Conservation (phyloP, 2,329 filamentous ascomycete species). For the Fusarium liriodendri region DNA sequence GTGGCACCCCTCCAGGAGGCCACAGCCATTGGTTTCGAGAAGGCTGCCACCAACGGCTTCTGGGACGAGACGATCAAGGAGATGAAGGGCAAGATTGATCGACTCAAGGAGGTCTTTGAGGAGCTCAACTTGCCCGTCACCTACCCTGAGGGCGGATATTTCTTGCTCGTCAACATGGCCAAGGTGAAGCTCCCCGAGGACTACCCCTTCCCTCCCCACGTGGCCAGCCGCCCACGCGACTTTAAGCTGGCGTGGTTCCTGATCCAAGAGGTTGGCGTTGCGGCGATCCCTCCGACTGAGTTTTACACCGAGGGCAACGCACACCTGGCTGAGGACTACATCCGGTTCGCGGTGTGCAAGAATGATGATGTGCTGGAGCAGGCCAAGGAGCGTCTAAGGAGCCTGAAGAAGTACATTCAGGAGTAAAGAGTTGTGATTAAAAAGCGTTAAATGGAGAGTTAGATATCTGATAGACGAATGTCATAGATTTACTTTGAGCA, state of each 20-base stretch:
- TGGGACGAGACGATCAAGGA: slow-evolving; percentile 86
- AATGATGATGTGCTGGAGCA: slow-evolving; percentile 85
- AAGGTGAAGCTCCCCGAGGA: slow-evolving; percentile 85
- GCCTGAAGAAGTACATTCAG: slow-evolving; percentile 76
- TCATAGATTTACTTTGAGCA: slow-evolving; percentile 12
- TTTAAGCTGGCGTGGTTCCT: slow-evolving; percentile 97
- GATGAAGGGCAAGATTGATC: slow-evolving; percentile 90
- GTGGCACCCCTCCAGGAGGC: slow-evolving; percentile 96
- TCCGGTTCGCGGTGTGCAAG: slow-evolving; percentile 97
- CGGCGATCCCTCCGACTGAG: slow-evolving; percentile 95
- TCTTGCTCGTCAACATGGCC: slow-evolving; percentile 92
- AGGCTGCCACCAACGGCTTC: slow-evolving; percentile 86
- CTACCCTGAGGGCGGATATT: slow-evolving; percentile 96
- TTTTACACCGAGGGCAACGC: slow-evolving; percentile 92
- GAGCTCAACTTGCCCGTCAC: slow-evolving; percentile 85
- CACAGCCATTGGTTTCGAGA: slow-evolving; percentile 91
- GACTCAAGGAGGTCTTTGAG: slow-evolving; percentile 84
- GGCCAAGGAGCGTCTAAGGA: slow-evolving; percentile 80
- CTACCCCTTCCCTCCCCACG: slow-evolving; percentile 91
- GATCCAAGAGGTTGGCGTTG: slow-evolving; percentile 95
- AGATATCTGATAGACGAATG: slow-evolving; percentile 7
- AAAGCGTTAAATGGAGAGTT: slow-evolving; percentile 1
- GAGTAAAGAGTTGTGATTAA: slow-evolving; percentile 24
- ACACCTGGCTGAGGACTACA: slow-evolving; percentile 89
- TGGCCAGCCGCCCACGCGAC: slow-evolving; percentile 86